phyloP scores from a whole-genome alignment of 768 basidiomycete genomes.

The Amanita molliuscula region DNA sequence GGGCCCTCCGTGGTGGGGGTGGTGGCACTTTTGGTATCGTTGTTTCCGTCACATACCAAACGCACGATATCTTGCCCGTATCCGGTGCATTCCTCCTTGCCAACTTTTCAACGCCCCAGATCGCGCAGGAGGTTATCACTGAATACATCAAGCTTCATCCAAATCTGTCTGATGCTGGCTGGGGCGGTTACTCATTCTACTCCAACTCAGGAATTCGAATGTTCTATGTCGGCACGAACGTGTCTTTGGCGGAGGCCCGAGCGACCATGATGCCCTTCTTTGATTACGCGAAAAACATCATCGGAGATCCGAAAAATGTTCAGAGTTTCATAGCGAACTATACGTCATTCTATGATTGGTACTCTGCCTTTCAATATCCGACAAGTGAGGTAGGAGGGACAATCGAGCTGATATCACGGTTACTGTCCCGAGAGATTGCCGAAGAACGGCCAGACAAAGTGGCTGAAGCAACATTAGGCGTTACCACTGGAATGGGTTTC shows the following conservation, averaged over 20 bases:
- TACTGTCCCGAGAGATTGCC: slow-evolving; percentile 20
- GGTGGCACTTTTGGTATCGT: slow-evolving; percentile 38
- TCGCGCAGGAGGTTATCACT: slow-evolving; percentile 19
- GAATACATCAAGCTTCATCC: slow-evolving; percentile 24
- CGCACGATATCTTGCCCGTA: slow-evolving; percentile 26
- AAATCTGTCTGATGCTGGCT: slow-evolving; percentile 29
- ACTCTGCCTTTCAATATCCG: slow-evolving; percentile 5
- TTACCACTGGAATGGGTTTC: slow-evolving; percentile 11
- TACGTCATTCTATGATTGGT: slow-evolving; percentile 18
- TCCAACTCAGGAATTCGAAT: slow-evolving; percentile 6
- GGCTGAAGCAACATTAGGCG: slow-evolving; percentile 14
- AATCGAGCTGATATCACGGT: slow-evolving; percentile 22
- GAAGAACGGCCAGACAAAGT: slow-evolving; percentile 15
- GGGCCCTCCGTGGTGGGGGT: slow-evolving; percentile 20
- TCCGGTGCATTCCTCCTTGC: slow-evolving; percentile 16
- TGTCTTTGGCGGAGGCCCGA: background rate
- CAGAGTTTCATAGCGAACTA: slow-evolving; percentile 7
- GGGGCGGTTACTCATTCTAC: slow-evolving; percentile 28
- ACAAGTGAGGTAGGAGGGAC: slow-evolving; percentile 13
- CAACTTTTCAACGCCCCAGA: slow-evolving; percentile 20
- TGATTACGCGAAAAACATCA: background rate
- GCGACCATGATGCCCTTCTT: background rate
- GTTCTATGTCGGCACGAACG: background rate
- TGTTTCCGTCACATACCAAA: slow-evolving; percentile 34
- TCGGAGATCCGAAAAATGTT: background rate